phyloP scores from a whole-genome alignment of 1,284 basidiomycete genomes.

The Tranzscheliella williamsii region DNA sequence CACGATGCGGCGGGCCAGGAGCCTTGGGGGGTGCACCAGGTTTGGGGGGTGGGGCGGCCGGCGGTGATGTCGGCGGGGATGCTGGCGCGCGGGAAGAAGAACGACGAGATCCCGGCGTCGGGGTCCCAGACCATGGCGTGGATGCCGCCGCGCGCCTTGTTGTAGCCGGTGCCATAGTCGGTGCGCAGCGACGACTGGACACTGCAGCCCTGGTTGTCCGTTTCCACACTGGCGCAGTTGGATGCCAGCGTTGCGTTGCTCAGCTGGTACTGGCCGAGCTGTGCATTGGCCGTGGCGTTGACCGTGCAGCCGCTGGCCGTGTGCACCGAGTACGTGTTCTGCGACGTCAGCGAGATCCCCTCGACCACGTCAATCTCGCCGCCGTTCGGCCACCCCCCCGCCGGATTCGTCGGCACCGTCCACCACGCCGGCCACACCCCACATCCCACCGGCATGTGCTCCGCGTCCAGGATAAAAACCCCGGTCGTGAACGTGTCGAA shows the following conservation, averaged over 20 bases:
- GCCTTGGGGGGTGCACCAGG: slow-evolving; percentile 66
- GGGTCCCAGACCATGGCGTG: slow-evolving; percentile 31
- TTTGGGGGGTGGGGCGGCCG: slow-evolving; percentile 59
- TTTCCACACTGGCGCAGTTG: slow-evolving; percentile 68
- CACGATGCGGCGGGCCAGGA: slow-evolving; percentile 63
- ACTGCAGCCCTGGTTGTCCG: slow-evolving; percentile 71
- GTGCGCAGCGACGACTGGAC: slow-evolving; percentile 64
- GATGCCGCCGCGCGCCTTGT: slow-evolving; percentile 69
- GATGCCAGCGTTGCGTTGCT: slow-evolving; percentile 55
- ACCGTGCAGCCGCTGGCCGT: slow-evolving; percentile 33
- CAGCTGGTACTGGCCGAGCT: slow-evolving; percentile 22
- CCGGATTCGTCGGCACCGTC: slow-evolving; percentile 31
- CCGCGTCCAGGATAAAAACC: slow-evolving; percentile 36
- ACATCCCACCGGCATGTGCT: slow-evolving; percentile 45
- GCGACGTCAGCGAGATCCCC: slow-evolving; percentile 38
- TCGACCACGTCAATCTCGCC: slow-evolving; percentile 55
- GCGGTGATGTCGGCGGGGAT: slow-evolving; percentile 63
- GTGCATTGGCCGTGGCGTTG: slow-evolving; percentile 21
- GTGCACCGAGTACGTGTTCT: slow-evolving; percentile 47
- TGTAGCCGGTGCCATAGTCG: slow-evolving; percentile 68
- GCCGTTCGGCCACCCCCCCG: slow-evolving; percentile 46
- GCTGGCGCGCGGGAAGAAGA: slow-evolving; percentile 66
- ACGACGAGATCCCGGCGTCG: slow-evolving; percentile 64
- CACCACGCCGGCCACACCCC: slow-evolving; percentile 56
- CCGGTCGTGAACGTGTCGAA: slow-evolving; percentile 43